Percentiles rank a stretch among this genome's conserved stretches.
Conservation (phyloP, 805 yeast genomes). For the Lipomyces orientalis region DNA sequence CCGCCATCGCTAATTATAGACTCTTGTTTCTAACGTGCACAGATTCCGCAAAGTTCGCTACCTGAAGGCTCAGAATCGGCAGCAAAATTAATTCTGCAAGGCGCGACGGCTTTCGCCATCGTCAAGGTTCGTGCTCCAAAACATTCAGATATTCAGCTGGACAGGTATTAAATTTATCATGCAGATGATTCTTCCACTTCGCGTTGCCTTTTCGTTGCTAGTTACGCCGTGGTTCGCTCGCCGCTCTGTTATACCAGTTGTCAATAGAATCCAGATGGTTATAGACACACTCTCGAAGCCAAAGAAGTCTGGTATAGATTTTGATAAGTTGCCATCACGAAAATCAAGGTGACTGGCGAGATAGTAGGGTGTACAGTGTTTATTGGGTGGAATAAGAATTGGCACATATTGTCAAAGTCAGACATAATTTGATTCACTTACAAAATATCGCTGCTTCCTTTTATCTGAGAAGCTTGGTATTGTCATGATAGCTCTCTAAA, state of each 20-base stretch:
- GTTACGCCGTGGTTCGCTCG: conserved; percentile 65
- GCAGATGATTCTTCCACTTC: conserved; percentile 56
- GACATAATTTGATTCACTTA: not conserved
- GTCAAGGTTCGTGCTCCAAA: conserved; percentile 54
- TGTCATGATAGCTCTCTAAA: conserved; percentile 30
- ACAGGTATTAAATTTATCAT: conserved; percentile 18
- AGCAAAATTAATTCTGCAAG: conserved; percentile 64
- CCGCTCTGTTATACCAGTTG: conserved; percentile 54
- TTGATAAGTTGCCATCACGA: not conserved
- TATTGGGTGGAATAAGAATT: not conserved
- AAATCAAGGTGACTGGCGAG: conserved; percentile 3
- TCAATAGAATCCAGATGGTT: not conserved
- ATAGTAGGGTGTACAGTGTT: not conserved
- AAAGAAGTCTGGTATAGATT: not conserved
- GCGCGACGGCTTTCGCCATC: conserved; percentile 74
- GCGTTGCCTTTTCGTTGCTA: conserved; percentile 57
- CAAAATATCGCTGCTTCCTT: not conserved
- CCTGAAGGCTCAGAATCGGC: conserved; percentile 55
- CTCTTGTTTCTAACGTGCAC: not conserved
- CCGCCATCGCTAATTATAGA: not conserved
- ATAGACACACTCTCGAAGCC: not conserved
- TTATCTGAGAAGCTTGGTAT: not conserved
- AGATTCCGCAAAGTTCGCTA: conserved; percentile 21
- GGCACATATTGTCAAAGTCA: not conserved
- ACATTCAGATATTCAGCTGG: not conserved